Evolutionary conservation across 2,329 filamentous ascomycete species (phyloP), one percentile per base, ranked within the genome.

Genomic region (Beauveria pseudobassiana): DNA sequence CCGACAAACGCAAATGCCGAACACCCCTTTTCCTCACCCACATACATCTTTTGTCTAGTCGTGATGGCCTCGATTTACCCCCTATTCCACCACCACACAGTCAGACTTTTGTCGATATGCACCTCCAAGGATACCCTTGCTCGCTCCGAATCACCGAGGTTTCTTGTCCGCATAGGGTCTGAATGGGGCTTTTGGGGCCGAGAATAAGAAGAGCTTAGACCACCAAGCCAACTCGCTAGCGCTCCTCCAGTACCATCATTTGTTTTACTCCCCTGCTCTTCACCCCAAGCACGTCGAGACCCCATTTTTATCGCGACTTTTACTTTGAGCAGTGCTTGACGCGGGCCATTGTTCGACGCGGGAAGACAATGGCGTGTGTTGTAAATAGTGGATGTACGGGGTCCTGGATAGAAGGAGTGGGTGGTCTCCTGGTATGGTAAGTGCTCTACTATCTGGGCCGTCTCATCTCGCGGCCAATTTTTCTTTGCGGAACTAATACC

Each of bases 181-280:
- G 10, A 24, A 49, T 42, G 28, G 30, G 45, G 40, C 38, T 30
- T 18, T 24, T 40, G 5, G 20, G 43, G 12, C 34, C 34, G 18
- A 59, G 28, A 38, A 59, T 20, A 57, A 57, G 28, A 48, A 26
- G 26, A 53, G 57, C 57, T 59, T 45, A 46, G n/a, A 30, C 28
- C 24, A 50, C 22, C 12, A 59, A 59, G 18, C 24, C 24, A 38
- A 24, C 18, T 46, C 18, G 42, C 49, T 52, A 59, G 57, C 38
- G 40, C 38, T 45, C 38, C 24, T 20, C 53, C 38, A 52, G 46
- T 26, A 38, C 46, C 56, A 20, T 45, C 56, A 59, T 51, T 59
- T 52, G 26, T 40, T 38, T 26, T 48, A 14, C 18, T 28, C 46
- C 45, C 42, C 28, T 38, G 26, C n/a, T 18, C 24, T 43, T 12